Percentiles rank a stretch among this genome's conserved stretches.
Evolutionary conservation across 768 basidiomycete genomes (phyloP).

Genomic region (Tulasnella sp.): DNA sequence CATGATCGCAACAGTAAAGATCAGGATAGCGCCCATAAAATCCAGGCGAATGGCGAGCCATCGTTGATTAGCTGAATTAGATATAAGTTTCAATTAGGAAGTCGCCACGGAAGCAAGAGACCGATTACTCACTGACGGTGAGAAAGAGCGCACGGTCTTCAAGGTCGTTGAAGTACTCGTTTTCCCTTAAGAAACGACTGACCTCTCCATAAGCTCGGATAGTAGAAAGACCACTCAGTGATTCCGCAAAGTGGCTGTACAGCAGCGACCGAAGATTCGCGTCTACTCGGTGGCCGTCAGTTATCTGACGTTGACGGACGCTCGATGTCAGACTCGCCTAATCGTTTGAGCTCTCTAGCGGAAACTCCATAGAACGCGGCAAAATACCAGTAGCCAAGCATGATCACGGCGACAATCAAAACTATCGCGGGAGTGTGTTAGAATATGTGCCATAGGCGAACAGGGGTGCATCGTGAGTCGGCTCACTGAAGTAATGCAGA

Average conservation of each 20-base stretch:
- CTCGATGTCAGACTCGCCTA: slow-evolving; percentile 38
- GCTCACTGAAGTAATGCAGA: slow-evolving; percentile 60
- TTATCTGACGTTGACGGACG: not conserved
- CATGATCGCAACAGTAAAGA: slow-evolving; percentile 64
- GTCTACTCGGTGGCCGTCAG: slow-evolving; percentile 43
- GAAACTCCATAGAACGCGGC: slow-evolving; percentile 66
- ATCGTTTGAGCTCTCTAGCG: slow-evolving; percentile 66
- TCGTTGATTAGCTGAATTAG: slow-evolving; percentile 37
- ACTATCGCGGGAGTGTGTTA: not conserved
- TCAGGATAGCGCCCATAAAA: slow-evolving; percentile 58
- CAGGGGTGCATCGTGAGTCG: not conserved
- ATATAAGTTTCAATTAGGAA: not conserved
- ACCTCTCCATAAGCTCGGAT: slow-evolving; percentile 70
- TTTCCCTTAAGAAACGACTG: slow-evolving; percentile 58
- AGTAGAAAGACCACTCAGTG: slow-evolving; percentile 64
- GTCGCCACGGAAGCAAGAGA: not conserved
- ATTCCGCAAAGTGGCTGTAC: slow-evolving; percentile 76
- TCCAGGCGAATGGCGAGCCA: slow-evolving; percentile 74
- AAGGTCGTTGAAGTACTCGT: slow-evolving; percentile 64
- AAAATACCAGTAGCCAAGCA: slow-evolving; percentile 61
- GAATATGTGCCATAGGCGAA: not conserved
- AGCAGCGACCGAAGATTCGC: slow-evolving; percentile 68
- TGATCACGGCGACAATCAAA: slow-evolving; percentile 42
- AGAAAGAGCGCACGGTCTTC: slow-evolving; percentile 69
- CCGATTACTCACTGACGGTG: slow-evolving; percentile 43